These are phyloP conservation scores for Ajuga reptans DNA, from an alignment of 305 asterid species.

Conservation along the genomic window DNA sequence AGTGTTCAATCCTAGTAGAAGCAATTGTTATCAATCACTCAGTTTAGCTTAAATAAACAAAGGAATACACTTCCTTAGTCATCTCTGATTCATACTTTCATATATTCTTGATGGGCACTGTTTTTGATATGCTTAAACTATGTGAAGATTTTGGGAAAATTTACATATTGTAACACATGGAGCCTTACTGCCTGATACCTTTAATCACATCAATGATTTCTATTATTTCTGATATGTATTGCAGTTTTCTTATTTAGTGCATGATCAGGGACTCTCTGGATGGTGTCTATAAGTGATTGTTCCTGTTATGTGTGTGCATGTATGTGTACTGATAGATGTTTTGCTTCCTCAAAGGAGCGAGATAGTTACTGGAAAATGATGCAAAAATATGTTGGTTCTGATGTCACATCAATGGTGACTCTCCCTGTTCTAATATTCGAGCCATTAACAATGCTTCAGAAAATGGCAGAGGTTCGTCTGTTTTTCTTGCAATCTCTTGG, in stretches of 20 bases:
- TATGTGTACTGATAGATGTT: constrained; percentile 25
- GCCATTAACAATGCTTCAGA: constrained; percentile 89
- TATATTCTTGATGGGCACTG: neutral
- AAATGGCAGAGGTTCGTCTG: constrained; percentile 75
- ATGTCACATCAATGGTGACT: constrained; percentile 78
- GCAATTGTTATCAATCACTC: too few relatives aligned
- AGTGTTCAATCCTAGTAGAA: too few relatives aligned
- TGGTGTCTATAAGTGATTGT: constrained; percentile 18
- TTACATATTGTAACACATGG: neutral
- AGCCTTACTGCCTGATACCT: neutral
- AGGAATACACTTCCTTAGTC: neutral
- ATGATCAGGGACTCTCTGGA: constrained; percentile 7
- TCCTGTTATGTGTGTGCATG: constrained; percentile 1
- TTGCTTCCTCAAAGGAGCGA: constrained; percentile 50
- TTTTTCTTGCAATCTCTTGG: constrained; percentile 12
- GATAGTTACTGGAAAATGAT: constrained; percentile 74
- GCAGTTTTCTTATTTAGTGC: constrained; percentile 1
- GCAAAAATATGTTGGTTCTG: constrained; percentile 74
- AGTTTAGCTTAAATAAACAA: too few relatives aligned
- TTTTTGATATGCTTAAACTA: too few relatives aligned
- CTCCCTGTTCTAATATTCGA: constrained; percentile 78
- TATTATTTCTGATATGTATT: constrained; percentile 1
- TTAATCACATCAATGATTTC: neutral
- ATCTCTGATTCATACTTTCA: neutral
- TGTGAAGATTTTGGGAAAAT: neutral